phyloP scores from a whole-genome alignment of 768 basidiomycete genomes.

The Psilocybe cyanescens region DNA sequence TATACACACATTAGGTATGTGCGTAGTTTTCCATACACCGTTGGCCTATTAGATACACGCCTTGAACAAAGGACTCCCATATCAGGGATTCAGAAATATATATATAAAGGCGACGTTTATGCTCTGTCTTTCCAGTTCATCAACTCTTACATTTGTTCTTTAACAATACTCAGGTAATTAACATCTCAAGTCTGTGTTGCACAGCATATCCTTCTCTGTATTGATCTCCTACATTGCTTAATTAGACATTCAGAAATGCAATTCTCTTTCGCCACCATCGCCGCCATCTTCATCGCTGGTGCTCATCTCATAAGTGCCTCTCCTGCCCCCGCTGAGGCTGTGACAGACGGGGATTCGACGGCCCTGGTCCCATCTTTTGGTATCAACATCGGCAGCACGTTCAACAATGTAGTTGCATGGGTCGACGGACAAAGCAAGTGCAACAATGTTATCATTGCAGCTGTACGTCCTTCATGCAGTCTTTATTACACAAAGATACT shows the following conservation, averaged over 20 bases:
- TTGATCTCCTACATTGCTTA: too few relatives aligned
- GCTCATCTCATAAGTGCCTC: background rate
- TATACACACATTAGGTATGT: too few relatives aligned
- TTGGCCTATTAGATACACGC: too few relatives aligned
- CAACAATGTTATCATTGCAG: background rate
- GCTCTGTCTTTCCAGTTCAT: too few relatives aligned
- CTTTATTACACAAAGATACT: background rate
- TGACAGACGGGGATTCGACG: background rate
- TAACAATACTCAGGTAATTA: too few relatives aligned
- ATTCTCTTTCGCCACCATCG: background rate
- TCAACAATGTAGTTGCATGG: background rate
- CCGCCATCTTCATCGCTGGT: background rate
- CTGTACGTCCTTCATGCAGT: background rate
- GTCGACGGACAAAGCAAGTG: background rate
- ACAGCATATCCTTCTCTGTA: too few relatives aligned
- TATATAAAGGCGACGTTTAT: too few relatives aligned
- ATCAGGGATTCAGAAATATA: too few relatives aligned
- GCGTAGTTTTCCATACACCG: too few relatives aligned
- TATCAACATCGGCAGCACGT: background rate
- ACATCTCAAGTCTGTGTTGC: too few relatives aligned
- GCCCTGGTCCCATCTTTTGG: background rate
- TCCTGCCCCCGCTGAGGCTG: background rate
- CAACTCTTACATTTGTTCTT: too few relatives aligned
- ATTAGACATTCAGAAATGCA: background rate
- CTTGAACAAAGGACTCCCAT: too few relatives aligned